These are phyloP conservation scores for Aspergillus sergii DNA, from an alignment of 2,329 filamentous ascomycete genomes.

Conservation along the genomic window DNA sequence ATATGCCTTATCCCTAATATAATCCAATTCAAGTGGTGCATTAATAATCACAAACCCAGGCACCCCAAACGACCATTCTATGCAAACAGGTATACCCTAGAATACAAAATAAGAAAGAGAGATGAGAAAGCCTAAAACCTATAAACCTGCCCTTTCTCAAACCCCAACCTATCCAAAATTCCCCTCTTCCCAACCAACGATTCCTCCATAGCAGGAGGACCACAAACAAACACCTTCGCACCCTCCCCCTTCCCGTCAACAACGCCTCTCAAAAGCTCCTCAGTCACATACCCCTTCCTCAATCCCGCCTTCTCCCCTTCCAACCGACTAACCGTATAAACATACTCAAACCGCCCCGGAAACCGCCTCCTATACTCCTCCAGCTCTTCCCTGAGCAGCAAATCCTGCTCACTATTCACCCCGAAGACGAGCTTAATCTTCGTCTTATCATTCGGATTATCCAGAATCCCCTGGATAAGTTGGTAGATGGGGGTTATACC, in stretches of 20 bases:
- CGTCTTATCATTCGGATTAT: conserved; percentile 63
- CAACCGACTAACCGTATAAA: conserved; percentile 59
- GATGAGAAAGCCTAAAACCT: background rate
- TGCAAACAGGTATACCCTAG: background rate
- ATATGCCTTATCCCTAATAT: too few relatives aligned
- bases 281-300: conserved; percentile 61
- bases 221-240: conserved; percentile 68
- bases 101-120: background rate
- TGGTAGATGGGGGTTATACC: conserved; percentile 74
- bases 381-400: conserved; percentile 61
- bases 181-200: conserved; percentile 32
- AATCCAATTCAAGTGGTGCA: too few relatives aligned
- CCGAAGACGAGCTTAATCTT: conserved; percentile 67
- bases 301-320: conserved; percentile 34
- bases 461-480: conserved; percentile 63
- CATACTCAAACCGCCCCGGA: conserved; percentile 59
- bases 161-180: background rate
- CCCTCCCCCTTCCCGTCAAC: conserved; percentile 45
- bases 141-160: background rate
- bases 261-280: conserved; percentile 57
- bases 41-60: background rate
- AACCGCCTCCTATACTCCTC: conserved; percentile 52
- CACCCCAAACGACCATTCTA: background rate
- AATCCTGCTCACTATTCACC: conserved; percentile 65
- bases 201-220: conserved; percentile 68